phyloP scores from a whole-genome alignment of 257 asterid species.

The Leonotis leonurus region DNA sequence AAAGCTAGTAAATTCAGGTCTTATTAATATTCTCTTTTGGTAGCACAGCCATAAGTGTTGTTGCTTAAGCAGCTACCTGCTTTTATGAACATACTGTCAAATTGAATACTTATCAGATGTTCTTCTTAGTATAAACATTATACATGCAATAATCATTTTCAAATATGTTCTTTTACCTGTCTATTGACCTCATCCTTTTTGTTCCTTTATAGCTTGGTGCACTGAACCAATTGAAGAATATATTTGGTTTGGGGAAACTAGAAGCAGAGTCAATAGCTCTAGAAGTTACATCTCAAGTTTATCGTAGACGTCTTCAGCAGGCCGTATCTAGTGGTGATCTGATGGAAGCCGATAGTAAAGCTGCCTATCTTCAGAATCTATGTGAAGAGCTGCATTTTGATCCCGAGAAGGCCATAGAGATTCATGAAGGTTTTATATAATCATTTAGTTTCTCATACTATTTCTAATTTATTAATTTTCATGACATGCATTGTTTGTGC shows the following conservation, averaged over 20 bases:
- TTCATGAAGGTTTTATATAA: conserved; percentile 65
- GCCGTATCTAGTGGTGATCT: conserved; percentile 87
- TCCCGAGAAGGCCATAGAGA: conserved; percentile 81
- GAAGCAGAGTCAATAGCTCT: conserved; percentile 77
- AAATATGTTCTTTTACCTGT: not conserved
- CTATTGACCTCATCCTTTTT: conserved; percentile 17
- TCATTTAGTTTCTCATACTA: not conserved
- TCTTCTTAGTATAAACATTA: no score
- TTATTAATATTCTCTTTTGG: not conserved
- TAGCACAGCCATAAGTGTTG: no score
- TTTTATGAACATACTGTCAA: not conserved
- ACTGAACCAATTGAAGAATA: conserved; percentile 72
- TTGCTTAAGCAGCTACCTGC: conserved; percentile 6
- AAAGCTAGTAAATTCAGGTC: not conserved
- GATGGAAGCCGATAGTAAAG: conserved; percentile 77
- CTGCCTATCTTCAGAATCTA: conserved; percentile 84
- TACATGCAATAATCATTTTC: not conserved
- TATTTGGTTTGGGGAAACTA: conserved; percentile 82
- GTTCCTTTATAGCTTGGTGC: conserved; percentile 72
- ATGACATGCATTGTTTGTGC: not conserved
- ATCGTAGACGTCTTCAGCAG: conserved; percentile 84
- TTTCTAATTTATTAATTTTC: not conserved
- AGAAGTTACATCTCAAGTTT: conserved; percentile 73
- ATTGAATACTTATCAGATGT: no score
- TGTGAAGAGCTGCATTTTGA: conserved; percentile 92